phyloP scores from a whole-genome alignment of 768 basidiomycete genomes.

The Naganishia friedmannii region DNA sequence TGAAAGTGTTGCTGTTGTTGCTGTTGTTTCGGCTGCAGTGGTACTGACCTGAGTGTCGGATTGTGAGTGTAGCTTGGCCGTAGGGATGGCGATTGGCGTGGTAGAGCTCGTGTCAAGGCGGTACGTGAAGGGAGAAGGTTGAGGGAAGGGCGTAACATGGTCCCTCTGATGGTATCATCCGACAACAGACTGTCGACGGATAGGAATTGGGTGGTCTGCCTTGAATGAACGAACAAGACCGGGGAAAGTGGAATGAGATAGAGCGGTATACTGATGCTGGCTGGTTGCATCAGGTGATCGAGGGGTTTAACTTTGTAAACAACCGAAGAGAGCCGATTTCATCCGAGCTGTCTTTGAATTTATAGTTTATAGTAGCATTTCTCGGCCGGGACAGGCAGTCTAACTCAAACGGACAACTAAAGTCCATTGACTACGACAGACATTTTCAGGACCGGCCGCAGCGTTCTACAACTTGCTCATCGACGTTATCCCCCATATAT shows the following conservation, averaged over 20 bases:
- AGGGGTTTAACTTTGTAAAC: constrained; percentile 13
- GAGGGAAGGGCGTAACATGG: constrained; percentile 11
- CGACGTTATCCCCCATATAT: constrained; percentile 13
- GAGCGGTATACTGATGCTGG: neutral
- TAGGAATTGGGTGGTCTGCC: no score
- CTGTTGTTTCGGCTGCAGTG: no score
- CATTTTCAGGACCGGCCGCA: neutral
- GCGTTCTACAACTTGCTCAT: constrained; percentile 13
- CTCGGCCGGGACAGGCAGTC: no score
- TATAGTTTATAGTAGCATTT: no score
- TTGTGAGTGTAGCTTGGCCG: neutral
- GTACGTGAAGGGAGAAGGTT: neutral
- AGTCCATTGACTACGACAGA: no score
- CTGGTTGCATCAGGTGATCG: neutral
- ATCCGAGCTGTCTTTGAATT: neutral
- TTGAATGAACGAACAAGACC: neutral
- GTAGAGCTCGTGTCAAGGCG: constrained; percentile 7
- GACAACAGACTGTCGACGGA: neutral
- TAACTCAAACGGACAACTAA: no score
- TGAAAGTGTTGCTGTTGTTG: neutral
- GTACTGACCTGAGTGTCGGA: neutral
- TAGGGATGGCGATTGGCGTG: neutral
- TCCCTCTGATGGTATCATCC: neutral
- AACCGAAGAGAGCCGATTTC: constrained; percentile 13
- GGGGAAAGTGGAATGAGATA: neutral